Percentiles rank a stretch among this genome's conserved stretches.
Evolutionary conservation across 2,329 filamentous ascomycete genomes (phyloP).

Genomic region (Alternaria atra): DNA sequence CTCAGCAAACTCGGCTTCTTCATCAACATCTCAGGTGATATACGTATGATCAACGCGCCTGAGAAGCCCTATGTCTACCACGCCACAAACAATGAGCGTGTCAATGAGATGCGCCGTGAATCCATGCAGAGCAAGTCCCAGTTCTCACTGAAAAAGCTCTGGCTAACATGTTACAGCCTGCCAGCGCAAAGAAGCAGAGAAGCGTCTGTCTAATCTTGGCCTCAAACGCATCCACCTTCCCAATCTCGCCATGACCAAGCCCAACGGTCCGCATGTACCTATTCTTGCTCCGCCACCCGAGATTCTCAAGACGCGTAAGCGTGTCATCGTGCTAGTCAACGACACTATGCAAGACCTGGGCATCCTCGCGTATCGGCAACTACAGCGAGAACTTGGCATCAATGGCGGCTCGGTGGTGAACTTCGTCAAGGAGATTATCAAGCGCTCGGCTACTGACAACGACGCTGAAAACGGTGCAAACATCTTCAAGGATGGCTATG

Average conservation of each 20-base stretch:
- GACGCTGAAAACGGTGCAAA: constrained; percentile 17
- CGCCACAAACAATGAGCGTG: constrained; percentile 75
- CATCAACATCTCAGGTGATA: constrained; percentile 76
- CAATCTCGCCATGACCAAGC: constrained; percentile 54
- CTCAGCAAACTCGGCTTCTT: constrained; percentile 81
- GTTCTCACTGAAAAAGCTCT: neutral
- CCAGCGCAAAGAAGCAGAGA: constrained; percentile 66
- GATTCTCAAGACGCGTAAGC: constrained; percentile 65
- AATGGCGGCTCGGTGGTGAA: constrained; percentile 74
- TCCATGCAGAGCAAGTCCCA: constrained; percentile 70
- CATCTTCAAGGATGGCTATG: constrained; percentile 32
- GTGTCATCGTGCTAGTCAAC: constrained; percentile 78
- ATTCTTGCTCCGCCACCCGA: constrained; percentile 68
- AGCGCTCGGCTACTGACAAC: constrained; percentile 28
- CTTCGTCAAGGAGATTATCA: constrained; percentile 62
- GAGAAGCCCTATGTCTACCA: constrained; percentile 78
- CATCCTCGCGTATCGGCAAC: constrained; percentile 74
- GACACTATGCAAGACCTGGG: constrained; percentile 82
- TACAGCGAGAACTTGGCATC: constrained; percentile 71
- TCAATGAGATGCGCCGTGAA: constrained; percentile 76
- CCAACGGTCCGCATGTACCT: constrained; percentile 66
- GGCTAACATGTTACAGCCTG: constrained; percentile 61
- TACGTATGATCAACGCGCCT: constrained; percentile 74
- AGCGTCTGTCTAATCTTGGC: constrained; percentile 69
- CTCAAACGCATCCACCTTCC: constrained; percentile 71